A percentile compares a stretch with the other conserved stretches of the same genome.
Conservation (phyloP, 805 yeast species). For the Candida saitoana region DNA sequence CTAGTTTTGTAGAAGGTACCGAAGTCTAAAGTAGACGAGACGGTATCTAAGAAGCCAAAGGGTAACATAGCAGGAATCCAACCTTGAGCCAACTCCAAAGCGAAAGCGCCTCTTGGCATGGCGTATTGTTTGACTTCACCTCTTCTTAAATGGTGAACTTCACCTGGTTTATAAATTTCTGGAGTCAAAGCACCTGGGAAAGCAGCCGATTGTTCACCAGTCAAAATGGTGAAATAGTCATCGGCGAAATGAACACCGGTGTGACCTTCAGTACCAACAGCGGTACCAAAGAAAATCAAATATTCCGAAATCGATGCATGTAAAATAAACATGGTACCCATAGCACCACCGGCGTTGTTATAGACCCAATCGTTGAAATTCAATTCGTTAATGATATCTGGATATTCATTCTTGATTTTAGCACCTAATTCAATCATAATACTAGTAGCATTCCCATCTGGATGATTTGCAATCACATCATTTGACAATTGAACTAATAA, state of each 20-base stretch:
- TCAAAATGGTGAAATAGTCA: slow-evolving; percentile 88
- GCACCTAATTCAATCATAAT: slow-evolving; percentile 61
- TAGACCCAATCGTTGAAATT: slow-evolving; percentile 86
- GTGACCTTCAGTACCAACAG: slow-evolving; percentile 95
- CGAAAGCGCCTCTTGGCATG: slow-evolving; percentile 80
- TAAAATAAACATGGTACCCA: slow-evolving; percentile 92
- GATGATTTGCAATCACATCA: slow-evolving; percentile 49
- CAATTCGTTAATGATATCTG: slow-evolving; percentile 67
- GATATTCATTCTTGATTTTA: slow-evolving; percentile 59
- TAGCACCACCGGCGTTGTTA: slow-evolving; percentile 98
- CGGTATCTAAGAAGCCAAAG: slow-evolving; percentile 81
- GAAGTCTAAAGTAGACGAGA: slow-evolving; percentile 77
- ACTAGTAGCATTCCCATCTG: slow-evolving; percentile 57
- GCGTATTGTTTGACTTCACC: slow-evolving; percentile 80
- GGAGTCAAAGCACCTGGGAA: slow-evolving; percentile 57
- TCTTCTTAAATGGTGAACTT: slow-evolving; percentile 70
- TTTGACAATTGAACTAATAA: slow-evolving; percentile 56
- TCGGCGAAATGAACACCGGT: slow-evolving; percentile 95
- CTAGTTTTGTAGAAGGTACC: slow-evolving; percentile 65
- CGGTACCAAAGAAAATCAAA: slow-evolving; percentile 87
- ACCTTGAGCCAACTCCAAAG: slow-evolving; percentile 95
- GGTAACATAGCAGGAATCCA: slow-evolving; percentile 99
- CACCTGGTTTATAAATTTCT: slow-evolving; percentile 82
- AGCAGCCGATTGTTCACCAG: slow-evolving; percentile 77
- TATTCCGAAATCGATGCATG: slow-evolving; percentile 95